Conservation (phyloP, 75 land plant species). For the Ceratopteris richardii region DNA sequence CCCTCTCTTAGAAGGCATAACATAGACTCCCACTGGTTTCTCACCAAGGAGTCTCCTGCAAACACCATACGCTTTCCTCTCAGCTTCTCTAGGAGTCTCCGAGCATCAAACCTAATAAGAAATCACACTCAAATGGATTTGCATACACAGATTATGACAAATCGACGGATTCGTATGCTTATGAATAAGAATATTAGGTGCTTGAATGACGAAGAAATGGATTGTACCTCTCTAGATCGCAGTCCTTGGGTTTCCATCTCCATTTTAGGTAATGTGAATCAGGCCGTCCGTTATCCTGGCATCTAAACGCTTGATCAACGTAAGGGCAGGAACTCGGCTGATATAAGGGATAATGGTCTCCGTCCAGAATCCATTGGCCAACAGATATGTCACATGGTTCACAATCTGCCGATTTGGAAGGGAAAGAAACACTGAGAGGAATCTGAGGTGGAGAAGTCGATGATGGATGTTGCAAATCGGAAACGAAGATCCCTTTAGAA, state of each 20-base stretch:
- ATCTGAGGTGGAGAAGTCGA: not conserved
- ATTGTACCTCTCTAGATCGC: slow-evolving; percentile 49
- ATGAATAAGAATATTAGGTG: not conserved
- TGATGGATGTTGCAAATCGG: not conserved
- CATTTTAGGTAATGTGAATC: slow-evolving; percentile 35
- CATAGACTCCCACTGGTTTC: slow-evolving; percentile 86
- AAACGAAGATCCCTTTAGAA: too few relatives aligned
- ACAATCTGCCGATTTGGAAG: too few relatives aligned
- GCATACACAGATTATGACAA: not conserved
- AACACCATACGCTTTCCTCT: slow-evolving; percentile 65
- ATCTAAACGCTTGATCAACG: slow-evolving; percentile 46
- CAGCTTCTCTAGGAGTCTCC: slow-evolving; percentile 55
- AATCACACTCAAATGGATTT: too few relatives aligned
- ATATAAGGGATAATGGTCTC: slow-evolving; percentile 37
- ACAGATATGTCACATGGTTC: slow-evolving; percentile 31
- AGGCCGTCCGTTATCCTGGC: slow-evolving; percentile 48
- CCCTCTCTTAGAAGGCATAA: slow-evolving; percentile 63
- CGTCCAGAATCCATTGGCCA: slow-evolving; percentile 60
- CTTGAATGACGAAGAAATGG: too few relatives aligned
- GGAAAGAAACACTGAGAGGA: not conserved
- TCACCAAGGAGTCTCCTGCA: slow-evolving; percentile 72
- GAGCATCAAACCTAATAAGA: slow-evolving; percentile 67
- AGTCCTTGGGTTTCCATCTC: slow-evolving; percentile 53
- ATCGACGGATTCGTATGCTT: not conserved
- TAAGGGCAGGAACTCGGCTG: slow-evolving; percentile 39